Percentiles rank a stretch among this genome's conserved stretches.
phyloP scores from a whole-genome alignment of 192 early-diverging fungal genomes.

The Backusella macrospora region DNA sequence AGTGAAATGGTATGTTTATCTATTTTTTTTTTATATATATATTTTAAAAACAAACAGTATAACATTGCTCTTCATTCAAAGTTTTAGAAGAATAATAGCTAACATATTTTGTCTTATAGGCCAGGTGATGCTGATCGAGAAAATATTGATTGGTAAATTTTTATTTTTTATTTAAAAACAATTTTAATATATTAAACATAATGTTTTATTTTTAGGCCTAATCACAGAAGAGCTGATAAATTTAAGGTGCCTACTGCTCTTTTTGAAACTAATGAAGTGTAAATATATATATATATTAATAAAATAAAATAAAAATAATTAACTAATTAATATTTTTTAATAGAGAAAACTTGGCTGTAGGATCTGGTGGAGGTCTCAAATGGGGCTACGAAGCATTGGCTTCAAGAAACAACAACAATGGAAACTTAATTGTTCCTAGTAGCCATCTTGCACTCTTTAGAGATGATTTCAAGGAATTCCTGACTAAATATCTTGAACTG shows the following conservation, averaged over 20 bases:
- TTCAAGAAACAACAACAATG: neutral
- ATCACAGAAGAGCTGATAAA: neutral
- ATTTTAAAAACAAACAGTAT: neutral
- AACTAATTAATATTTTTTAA: neutral
- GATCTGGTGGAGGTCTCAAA: neutral
- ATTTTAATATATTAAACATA: neutral
- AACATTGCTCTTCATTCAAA: too few relatives aligned
- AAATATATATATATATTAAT: neutral
- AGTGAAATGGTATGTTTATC: neutral
- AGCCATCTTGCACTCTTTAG: neutral
- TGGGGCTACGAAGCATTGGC: neutral
- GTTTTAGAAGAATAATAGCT: neutral
- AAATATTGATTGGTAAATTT: neutral
- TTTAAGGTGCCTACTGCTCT: neutral
- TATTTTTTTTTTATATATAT: neutral
- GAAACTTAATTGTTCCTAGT: conserved; percentile 8
- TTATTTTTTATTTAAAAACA: neutral
- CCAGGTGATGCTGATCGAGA: neutral
- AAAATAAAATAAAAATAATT: neutral
- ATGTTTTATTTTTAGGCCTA: neutral
- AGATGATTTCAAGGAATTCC: neutral
- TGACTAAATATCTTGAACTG: neutral
- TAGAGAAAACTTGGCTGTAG: neutral
- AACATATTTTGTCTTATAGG: neutral
- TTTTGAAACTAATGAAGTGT: neutral